Evolutionary conservation across 2,329 filamentous ascomycete genomes (phyloP).

Genomic region (Chalara sp.): DNA sequence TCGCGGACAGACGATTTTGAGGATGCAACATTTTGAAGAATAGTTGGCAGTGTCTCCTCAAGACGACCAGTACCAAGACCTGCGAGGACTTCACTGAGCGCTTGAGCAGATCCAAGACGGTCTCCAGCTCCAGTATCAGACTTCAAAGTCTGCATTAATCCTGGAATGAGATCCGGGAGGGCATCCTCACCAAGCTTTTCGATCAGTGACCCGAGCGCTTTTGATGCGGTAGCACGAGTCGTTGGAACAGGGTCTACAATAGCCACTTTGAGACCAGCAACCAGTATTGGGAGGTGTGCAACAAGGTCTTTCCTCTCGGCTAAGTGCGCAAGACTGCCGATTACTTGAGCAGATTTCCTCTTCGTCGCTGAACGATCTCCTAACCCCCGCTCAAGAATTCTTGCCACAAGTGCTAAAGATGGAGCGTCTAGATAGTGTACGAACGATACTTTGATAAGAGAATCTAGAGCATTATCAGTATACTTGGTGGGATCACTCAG

Average conservation of each 20-base stretch:
- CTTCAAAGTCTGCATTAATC: slow-evolving; percentile 95
- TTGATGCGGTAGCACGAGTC: slow-evolving; percentile 91
- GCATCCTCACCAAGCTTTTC: slow-evolving; percentile 98
- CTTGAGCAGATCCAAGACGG: slow-evolving; percentile 90
- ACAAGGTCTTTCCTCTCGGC: slow-evolving; percentile 94
- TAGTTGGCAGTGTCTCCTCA: slow-evolving; percentile 93
- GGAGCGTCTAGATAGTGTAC: slow-evolving; percentile 97
- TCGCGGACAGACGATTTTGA: slow-evolving; percentile 85
- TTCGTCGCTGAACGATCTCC: slow-evolving; percentile 91
- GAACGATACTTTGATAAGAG: slow-evolving; percentile 96
- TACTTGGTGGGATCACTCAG: slow-evolving; percentile 96
- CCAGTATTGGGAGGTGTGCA: slow-evolving; percentile 83
- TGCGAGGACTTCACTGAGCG: slow-evolving; percentile 90
- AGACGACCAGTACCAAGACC: slow-evolving; percentile 86
- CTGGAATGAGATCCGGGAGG: slow-evolving; percentile 92
- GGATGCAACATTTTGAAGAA: slow-evolving; percentile 91
- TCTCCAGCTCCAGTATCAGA: slow-evolving; percentile 96
- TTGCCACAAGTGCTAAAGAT: slow-evolving; percentile 87
- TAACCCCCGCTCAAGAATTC: slow-evolving; percentile 89
- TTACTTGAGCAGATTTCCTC: slow-evolving; percentile 93
- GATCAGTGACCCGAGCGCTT: slow-evolving; percentile 90
- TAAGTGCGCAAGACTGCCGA: slow-evolving; percentile 92
- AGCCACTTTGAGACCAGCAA: slow-evolving; percentile 81
- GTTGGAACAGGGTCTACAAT: slow-evolving; percentile 94
- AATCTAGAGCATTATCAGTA: slow-evolving; percentile 88